Evolutionary conservation across 768 basidiomycete genomes (phyloP).

Genomic region (Gautieria morchelliformis): DNA sequence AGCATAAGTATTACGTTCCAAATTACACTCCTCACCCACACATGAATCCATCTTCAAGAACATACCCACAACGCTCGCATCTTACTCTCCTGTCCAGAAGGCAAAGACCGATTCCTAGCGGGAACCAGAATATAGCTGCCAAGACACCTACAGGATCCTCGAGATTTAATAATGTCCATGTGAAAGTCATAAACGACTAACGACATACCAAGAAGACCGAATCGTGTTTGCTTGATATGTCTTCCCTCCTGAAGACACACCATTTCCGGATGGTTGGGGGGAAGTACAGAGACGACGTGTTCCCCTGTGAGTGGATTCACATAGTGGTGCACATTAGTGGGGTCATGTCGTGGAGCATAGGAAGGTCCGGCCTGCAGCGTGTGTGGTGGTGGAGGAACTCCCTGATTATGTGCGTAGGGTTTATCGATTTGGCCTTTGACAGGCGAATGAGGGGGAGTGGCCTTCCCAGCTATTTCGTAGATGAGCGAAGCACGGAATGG

Average conservation of each 20-base stretch:
- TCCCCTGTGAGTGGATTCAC: slow-evolving; percentile 51
- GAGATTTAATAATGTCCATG: not conserved
- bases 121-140: slow-evolving; percentile 84
- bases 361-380: slow-evolving; percentile 1
- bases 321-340: slow-evolving; percentile 60
- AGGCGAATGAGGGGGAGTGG: not conserved
- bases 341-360: slow-evolving; percentile 2
- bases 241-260: slow-evolving; percentile 67
- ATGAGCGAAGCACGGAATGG: not conserved
- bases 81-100: slow-evolving; percentile 62
- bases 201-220: slow-evolving; percentile 59
- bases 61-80: slow-evolving; percentile 42
- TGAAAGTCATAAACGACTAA: not conserved
- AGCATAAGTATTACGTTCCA: not conserved
- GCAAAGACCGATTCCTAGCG: slow-evolving; percentile 69
- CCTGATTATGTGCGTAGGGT: not conserved
- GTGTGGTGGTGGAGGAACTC: not conserved
- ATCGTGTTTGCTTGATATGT: slow-evolving; percentile 56
- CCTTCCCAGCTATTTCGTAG: not conserved
- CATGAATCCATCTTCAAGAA: slow-evolving; percentile 26
- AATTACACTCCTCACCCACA: not conserved
- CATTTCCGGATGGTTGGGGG: slow-evolving; percentile 79
- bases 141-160: slow-evolving; percentile 44
- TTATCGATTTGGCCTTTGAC: not conserved
- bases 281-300: slow-evolving; percentile 49